A percentile compares a stretch with the other conserved stretches of the same genome.
phyloP scores from a whole-genome alignment of 1,284 basidiomycete genomes.

The Anthracocystis setariae region DNA sequence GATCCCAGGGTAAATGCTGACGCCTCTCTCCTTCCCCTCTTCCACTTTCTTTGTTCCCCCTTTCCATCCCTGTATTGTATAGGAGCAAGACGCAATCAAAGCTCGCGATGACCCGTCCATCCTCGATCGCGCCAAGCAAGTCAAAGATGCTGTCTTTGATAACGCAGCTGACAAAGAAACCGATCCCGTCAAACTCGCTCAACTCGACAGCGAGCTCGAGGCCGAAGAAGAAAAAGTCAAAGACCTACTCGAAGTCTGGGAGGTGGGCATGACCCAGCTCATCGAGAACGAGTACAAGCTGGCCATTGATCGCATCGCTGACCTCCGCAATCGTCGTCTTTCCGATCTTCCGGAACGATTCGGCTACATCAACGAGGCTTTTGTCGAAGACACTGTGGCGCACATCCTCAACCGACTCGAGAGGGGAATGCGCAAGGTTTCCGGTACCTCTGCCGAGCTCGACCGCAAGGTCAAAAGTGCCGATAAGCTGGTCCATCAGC shows the following conservation, averaged over 20 bases:
- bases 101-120: conserved; percentile 49
- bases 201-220: conserved; percentile 58
- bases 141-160: conserved; percentile 39
- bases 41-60: not conserved
- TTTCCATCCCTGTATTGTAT: conserved; percentile 12
- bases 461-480: conserved; percentile 25
- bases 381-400: conserved; percentile 58
- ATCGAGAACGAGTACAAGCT: conserved; percentile 57
- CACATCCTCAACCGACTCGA: conserved; percentile 52
- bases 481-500: conserved; percentile 43
- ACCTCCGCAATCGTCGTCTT: conserved; percentile 46
- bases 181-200: conserved; percentile 48
- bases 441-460: conserved; percentile 9
- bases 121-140: conserved; percentile 53
- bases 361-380: conserved; percentile 50
- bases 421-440: conserved; percentile 48
- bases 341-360: conserved; percentile 59
- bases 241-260: conserved; percentile 60
- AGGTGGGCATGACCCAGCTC: conserved; percentile 49
- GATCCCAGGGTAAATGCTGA: conserved; percentile 7
- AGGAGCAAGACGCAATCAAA: conserved; percentile 47
- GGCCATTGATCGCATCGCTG: conserved; percentile 49
- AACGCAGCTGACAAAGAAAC: conserved; percentile 28
- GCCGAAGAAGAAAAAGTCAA: conserved; percentile 52
- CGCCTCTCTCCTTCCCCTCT: conserved; percentile 1